phyloP scores from a whole-genome alignment of 2,329 filamentous ascomycete species.

The Claviceps spartinae region DNA sequence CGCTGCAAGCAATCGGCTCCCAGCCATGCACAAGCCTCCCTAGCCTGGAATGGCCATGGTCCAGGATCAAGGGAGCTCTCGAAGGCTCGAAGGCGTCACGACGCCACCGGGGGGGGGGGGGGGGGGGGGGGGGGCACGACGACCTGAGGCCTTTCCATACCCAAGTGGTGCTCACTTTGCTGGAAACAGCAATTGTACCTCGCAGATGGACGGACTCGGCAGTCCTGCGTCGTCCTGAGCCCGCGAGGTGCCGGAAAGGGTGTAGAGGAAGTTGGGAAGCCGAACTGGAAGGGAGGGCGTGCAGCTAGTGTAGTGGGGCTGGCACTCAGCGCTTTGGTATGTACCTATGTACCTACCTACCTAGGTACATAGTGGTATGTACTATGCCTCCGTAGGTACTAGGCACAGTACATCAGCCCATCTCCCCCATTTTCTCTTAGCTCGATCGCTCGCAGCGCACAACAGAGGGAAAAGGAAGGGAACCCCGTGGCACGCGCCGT shows the following conservation, averaged over 20 bases:
- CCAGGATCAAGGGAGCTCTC: too few species aligned
- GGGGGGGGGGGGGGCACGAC: background rate
- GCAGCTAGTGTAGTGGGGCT: background rate
- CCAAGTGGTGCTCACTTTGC: background rate
- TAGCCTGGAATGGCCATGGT: background rate
- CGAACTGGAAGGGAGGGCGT: background rate
- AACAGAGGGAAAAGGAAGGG: too few species aligned
- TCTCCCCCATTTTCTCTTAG: too few species aligned
- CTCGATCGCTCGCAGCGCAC: too few species aligned
- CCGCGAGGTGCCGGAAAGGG: constrained; percentile 5
- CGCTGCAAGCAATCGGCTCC: constrained; percentile 3
- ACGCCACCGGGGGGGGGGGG: background rate
- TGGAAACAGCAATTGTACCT: constrained; percentile 2
- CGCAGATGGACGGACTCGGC: background rate
- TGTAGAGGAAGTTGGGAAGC: background rate
- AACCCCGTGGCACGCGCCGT: too few species aligned
- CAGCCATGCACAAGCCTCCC: background rate
- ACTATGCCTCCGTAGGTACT: background rate
- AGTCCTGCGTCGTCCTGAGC: constrained; percentile 1
- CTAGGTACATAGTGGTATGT: background rate
- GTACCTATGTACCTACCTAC: background rate
- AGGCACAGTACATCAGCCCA: too few species aligned
- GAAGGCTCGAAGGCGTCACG: background rate
- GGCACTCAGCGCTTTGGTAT: too few species aligned
- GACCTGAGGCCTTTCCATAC: background rate